Base-by-base conservation (phyloP, 2,329 filamentous ascomycete genomes). In the Epicoccum nigrum region DNA sequence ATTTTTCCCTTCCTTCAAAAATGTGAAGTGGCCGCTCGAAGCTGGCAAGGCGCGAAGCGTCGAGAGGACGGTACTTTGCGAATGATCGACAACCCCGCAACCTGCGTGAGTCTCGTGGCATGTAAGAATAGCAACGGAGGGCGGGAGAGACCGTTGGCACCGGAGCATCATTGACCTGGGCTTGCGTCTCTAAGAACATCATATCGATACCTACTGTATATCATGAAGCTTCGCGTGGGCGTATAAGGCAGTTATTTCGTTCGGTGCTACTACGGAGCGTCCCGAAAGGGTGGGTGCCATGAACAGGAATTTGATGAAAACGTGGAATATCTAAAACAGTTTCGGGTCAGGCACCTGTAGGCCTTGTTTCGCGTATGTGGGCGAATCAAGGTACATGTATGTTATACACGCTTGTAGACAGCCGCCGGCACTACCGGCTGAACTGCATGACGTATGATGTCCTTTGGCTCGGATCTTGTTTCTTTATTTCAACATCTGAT, bases 21-120 rank as follows among this genome's bases (percentile, higher is more conserved):
- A n/a, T n/a, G n/a, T n/a, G n/a, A n/a, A n/a, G n/a, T n/a, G n/a
- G n/a, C n/a, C n/a, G n/a, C n/a, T n/a, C n/a, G n/a, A n/a, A n/a
- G n/a, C n/a, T n/a, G n/a, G n/a, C n/a, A n/a, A n/a, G n/a, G n/a
- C 17, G 34, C 34, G 45, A 48, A 53, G 44, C 50, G 34, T 48
- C 34, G 35, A 3, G 33, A 33, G 34, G 32, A 41, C 38, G 43
- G 38, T 16, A 38, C 33, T 30, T 33, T 32, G 11, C 41, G 32
- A 35, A 35, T 19, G 25, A 42, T 51, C 19, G 16, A 15, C 15
- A n/a, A 23, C 19, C 25, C 43, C 16, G 12, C 38, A 7, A 27
- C 43, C 7, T 17, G n/a, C 3, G 19, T 34, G 16, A 33, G 43
- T 32, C 37, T 45, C 32, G 37, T 43, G 32, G 32, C 21, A 32